Conservation (phyloP, 1,284 basidiomycete species). For the Cutaneotrichosporon sp. region DNA sequence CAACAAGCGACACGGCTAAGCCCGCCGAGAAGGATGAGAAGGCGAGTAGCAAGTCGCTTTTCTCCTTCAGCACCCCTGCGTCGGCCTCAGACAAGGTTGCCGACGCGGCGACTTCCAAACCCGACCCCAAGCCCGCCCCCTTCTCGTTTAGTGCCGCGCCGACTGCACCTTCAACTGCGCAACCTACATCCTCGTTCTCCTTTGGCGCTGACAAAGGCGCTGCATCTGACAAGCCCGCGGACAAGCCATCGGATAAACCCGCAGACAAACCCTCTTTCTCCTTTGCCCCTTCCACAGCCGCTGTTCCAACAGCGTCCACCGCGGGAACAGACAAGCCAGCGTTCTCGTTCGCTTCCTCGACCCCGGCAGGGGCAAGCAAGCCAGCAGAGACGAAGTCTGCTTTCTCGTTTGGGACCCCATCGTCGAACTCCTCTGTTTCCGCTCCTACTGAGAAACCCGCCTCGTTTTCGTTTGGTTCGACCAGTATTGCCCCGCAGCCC, state of each 20-base stretch:
- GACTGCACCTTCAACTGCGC: background rate
- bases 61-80: constrained; percentile 4
- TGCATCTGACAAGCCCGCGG: background rate
- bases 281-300: background rate
- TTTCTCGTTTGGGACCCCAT: background rate
- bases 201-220: background rate
- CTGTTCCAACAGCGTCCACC: background rate
- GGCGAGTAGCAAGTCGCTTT: background rate
- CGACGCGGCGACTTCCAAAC: background rate
- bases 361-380: background rate
- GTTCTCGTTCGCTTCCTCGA: constrained; percentile 11
- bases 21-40: background rate
- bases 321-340: background rate
- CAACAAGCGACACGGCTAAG: background rate
- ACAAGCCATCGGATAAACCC: background rate
- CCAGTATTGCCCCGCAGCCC: background rate
- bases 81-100: background rate
- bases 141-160: constrained; percentile 7
- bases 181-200: background rate
- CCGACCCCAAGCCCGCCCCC: background rate
- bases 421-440: background rate
- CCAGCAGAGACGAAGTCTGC: background rate
- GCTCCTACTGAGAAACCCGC: background rate
- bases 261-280: constrained; percentile 1
- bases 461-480: constrained; percentile 6